phyloP scores from a whole-genome alignment of 2,329 filamentous ascomycete genomes.

The Phyllosticta paracitricarpa region DNA sequence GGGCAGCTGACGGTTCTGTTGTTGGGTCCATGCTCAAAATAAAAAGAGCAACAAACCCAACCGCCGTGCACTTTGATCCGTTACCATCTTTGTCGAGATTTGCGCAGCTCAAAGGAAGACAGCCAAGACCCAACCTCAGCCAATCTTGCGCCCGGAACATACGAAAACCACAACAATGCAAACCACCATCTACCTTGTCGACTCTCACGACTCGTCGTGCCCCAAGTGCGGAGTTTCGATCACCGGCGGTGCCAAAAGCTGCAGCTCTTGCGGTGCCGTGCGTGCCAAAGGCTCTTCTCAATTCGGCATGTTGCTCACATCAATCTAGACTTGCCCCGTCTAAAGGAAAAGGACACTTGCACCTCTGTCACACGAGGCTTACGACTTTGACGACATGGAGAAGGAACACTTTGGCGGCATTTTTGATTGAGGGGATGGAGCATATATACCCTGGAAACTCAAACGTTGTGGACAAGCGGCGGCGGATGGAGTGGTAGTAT shows the following conservation, averaged over 20 bases:
- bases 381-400: background rate
- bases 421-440: background rate
- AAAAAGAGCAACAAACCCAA: background rate
- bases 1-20: conserved; percentile 8
- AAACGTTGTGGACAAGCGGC: background rate
- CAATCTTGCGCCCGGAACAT: background rate
- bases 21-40: background rate
- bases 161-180: background rate
- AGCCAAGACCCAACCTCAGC: background rate
- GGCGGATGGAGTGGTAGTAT: background rate
- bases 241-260: conserved; percentile 24
- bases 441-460: background rate
- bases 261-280: conserved; percentile 29
- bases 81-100: background rate
- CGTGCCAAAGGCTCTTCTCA: conserved; percentile 11
- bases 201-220: conserved; percentile 24
- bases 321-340: conserved; percentile 8
- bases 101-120: background rate
- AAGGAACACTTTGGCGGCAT: background rate
- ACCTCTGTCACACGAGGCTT: background rate
- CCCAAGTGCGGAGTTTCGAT: conserved; percentile 30
- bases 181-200: conserved; percentile 18
- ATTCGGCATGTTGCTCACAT: background rate
- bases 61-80: background rate
- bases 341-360: background rate